Percentiles rank a stretch among this genome's conserved stretches.
These are phyloP conservation scores for Avena eriantha DNA, from an alignment of 176 grass and related monocot genomes.

Conservation along the genomic window DNA sequence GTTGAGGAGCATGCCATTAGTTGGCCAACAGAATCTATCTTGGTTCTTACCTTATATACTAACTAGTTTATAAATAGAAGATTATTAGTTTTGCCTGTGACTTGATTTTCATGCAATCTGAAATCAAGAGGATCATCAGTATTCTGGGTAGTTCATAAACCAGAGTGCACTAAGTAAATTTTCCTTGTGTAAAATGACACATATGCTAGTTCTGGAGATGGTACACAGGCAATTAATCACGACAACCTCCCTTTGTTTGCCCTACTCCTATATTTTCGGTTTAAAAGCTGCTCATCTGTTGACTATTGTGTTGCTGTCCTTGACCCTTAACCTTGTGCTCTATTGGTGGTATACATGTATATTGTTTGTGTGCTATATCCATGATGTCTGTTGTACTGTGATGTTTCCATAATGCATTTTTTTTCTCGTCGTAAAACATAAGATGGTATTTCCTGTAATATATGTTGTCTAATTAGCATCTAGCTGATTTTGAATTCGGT, in stretches of 20 bases:
- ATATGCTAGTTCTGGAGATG: neutral
- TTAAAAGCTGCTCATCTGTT: neutral
- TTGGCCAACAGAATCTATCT: neutral
- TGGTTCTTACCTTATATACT: neutral
- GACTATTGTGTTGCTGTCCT: neutral
- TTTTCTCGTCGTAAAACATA: neutral
- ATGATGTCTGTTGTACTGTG: neutral
- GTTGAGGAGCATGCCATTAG: neutral
- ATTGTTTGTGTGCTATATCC: neutral
- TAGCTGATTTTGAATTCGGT: neutral
- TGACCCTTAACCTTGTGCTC: neutral
- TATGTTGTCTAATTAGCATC: neutral
- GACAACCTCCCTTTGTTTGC: neutral
- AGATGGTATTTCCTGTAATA: neutral
- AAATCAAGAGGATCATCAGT: neutral
- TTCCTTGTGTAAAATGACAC: neutral
- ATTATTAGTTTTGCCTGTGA: neutral
- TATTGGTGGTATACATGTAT: neutral
- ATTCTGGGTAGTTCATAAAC: neutral
- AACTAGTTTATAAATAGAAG: neutral
- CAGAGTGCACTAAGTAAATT: neutral
- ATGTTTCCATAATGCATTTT: constrained; percentile 2
- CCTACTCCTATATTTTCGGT: neutral
- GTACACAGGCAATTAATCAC: neutral
- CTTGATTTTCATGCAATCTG: neutral